Percentiles rank a stretch among this genome's conserved stretches.
These are phyloP conservation scores for Parvularia atlantis DNA, from an alignment of 78 protist species.

Conservation along the genomic window DNA sequence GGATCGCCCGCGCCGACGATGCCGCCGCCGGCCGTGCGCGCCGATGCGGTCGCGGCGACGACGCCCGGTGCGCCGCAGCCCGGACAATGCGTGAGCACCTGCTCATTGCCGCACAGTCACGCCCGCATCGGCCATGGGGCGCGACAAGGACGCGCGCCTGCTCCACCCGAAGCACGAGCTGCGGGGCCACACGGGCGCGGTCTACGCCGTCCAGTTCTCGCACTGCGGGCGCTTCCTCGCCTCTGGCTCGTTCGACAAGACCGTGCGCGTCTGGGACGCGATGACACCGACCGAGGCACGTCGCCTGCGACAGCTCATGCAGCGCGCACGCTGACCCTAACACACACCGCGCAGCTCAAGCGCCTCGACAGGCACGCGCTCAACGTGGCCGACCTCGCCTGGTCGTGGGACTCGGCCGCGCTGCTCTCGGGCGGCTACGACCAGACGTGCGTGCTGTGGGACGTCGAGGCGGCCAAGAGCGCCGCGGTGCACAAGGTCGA, in stretches of 20 bases:
- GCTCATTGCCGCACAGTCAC: no score
- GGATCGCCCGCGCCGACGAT: no score
- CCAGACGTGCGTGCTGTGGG: conserved; percentile 53
- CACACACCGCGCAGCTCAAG: not conserved
- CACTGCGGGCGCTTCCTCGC: conserved; percentile 54
- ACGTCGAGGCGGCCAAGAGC: conserved; percentile 14
- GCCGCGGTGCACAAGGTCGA: conserved; percentile 6
- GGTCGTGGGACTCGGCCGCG: conserved; percentile 33
- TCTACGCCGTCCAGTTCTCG: conserved; percentile 44
- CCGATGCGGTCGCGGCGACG: no score
- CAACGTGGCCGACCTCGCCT: conserved; percentile 19
- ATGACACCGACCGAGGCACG: no score
- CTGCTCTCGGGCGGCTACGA: conserved; percentile 41
- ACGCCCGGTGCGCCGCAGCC: no score
- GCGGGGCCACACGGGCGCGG: conserved; percentile 56
- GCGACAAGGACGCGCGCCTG: no score
- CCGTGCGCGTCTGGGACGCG: conserved; percentile 39
- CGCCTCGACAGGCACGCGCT: not conserved
- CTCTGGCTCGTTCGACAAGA: conserved; percentile 54
- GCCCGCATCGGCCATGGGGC: no score
- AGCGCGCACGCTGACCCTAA: no score
- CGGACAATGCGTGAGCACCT: no score
- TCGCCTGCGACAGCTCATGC: no score
- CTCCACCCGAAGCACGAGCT: no score
- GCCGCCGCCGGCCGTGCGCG: no score